Percentiles rank a stretch among this genome's conserved stretches.
Evolutionary conservation across 1,284 basidiomycete genomes (phyloP).

Genomic region (Cutaneotrichosporon curvatum): DNA sequence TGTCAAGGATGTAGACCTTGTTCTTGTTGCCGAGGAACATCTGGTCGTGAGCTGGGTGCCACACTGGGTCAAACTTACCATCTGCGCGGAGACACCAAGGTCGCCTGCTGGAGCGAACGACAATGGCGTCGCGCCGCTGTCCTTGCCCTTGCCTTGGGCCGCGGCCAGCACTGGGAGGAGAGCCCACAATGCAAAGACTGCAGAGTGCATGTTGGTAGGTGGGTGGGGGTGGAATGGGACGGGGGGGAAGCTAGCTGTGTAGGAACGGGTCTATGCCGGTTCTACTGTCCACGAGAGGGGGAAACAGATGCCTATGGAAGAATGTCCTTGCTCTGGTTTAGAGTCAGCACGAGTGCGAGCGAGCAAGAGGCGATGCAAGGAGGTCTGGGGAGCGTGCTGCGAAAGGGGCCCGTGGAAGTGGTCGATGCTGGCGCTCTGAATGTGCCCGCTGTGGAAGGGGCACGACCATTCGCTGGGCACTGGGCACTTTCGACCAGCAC

Average conservation of each 20-base stretch:
- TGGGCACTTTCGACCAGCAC: too few relatives aligned
- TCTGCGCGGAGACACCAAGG: slow-evolving; percentile 43
- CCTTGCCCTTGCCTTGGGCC: background rate
- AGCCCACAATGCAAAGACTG: slow-evolving; percentile 3
- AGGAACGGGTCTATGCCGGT: too few relatives aligned
- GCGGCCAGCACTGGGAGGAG: slow-evolving; percentile 11
- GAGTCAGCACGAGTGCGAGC: too few relatives aligned
- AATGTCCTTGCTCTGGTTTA: too few relatives aligned
- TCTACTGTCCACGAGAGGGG: too few relatives aligned
- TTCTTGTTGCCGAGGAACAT: slow-evolving; percentile 48
- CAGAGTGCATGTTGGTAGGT: background rate
- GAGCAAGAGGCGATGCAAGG: too few relatives aligned
- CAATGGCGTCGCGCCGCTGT: slow-evolving; percentile 22
- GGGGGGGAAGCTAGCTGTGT: background rate
- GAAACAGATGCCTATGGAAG: too few relatives aligned
- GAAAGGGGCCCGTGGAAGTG: too few relatives aligned
- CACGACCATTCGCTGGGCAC: too few relatives aligned
- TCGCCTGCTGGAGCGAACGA: slow-evolving; percentile 38
- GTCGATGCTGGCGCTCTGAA: too few relatives aligned
- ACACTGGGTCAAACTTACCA: slow-evolving; percentile 30
- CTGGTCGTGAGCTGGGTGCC: slow-evolving; percentile 20
- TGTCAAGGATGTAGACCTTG: slow-evolving; percentile 51
- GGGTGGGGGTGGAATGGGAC: background rate
- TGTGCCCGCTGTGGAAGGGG: too few relatives aligned
- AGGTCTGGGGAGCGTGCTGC: too few relatives aligned